Base-by-base conservation (phyloP, 495 filamentous ascomycete species). In the Aspergillus indologenus region DNA sequence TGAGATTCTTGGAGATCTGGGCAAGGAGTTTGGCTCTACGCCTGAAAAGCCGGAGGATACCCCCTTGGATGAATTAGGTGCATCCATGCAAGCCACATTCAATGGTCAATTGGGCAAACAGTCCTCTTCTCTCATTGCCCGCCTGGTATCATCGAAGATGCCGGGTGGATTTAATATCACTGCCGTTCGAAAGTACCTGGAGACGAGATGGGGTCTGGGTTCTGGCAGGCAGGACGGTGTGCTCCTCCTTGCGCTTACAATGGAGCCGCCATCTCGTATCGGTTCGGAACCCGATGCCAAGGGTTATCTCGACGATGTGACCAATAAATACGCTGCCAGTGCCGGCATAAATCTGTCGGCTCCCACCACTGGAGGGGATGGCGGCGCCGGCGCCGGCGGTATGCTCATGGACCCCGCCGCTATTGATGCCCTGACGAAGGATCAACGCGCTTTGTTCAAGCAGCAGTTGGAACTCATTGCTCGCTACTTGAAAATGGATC, bases 341-440 rank as follows among this genome's bases (percentile, higher is more conserved):
- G 89, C 89, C 26, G 94, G 94, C 42, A 88, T 99, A 71, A 95
- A 78, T 66, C 79, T 99, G 44, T 89, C 92, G 8, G 81, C 89
- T 8, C 88, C 89, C 2, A 73, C 85, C 9, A 83, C 91, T 46
- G 91, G 85, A 53, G 90, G 89, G 49, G 90, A 90, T 65, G 85
- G 79, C 45, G 91, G 86, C 52, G 84, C 75, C 56, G 87, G 83
- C 42, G 84, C 79, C 43, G 87, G 84, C 54, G 82, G 79, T 57
- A 98, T 99, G 94, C 93, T 97, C 87, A 97, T 99, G 95, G 94
- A 98, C 61, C 95, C 95, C 2, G 94, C 94, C 20, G 94, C 94
- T 31, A 87, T 98, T 61, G 95, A 98, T 75, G 94, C 95, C 17
- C 79, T 98, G 56, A 99, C 94, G 59, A 97, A 96, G 75, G 93